These are phyloP conservation scores for Flaveria trinervia DNA, from an alignment of 129 eudicot genomes.

Conservation along the genomic window DNA sequence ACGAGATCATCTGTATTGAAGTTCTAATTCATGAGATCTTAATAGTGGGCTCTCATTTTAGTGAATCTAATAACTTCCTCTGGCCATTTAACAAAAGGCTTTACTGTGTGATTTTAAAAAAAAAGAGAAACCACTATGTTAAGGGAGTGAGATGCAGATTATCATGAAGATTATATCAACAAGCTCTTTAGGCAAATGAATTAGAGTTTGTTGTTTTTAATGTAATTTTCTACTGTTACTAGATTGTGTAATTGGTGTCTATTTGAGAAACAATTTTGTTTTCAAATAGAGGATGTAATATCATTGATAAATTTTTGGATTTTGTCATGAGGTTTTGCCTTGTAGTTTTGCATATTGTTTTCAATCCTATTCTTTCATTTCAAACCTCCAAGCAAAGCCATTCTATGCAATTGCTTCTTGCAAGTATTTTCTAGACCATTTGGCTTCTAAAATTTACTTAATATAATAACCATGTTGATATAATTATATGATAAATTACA, in stretches of 20 bases:
- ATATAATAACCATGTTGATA: too few relatives aligned
- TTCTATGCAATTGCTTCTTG: too few relatives aligned
- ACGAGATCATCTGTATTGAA: conserved; percentile 70
- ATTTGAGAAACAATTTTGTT: neutral
- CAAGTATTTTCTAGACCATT: too few relatives aligned
- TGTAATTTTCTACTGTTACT: conserved; percentile 10
- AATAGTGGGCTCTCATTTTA: conserved; percentile 79
- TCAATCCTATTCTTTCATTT: too few relatives aligned
- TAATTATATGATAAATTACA: too few relatives aligned
- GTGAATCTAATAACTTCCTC: conserved; percentile 78
- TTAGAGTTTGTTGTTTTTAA: conserved; percentile 24
- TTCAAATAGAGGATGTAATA: conserved; percentile 13
- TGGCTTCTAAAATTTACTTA: too few relatives aligned
- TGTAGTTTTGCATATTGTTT: neutral
- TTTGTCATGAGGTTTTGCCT: conserved; percentile 11
- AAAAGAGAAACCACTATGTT: conserved; percentile 81
- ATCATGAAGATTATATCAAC: conserved; percentile 71
- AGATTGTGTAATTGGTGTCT: conserved; percentile 30
- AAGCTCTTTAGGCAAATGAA: conserved; percentile 86
- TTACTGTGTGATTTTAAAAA: conserved; percentile 70
- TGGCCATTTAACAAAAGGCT: conserved; percentile 82
- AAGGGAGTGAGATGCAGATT: conserved; percentile 86
- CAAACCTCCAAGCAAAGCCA: too few relatives aligned
- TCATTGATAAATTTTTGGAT: conserved; percentile 18
- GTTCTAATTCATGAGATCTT: conserved; percentile 75